Conservation (phyloP, 164 flowering plant species). For the Cinnamomum micranthum region DNA sequence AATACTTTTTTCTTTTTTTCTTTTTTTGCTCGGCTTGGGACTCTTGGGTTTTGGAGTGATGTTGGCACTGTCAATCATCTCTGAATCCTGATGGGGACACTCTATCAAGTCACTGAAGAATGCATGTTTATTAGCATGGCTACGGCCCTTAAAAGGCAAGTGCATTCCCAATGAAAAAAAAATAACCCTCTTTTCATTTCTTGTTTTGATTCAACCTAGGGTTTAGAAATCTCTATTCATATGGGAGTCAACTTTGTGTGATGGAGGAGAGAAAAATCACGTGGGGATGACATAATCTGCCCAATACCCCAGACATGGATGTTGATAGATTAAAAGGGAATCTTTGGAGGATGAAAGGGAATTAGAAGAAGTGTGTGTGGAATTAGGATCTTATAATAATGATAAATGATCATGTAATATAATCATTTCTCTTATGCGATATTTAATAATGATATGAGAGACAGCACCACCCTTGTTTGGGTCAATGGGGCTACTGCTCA, state of each 20-base stretch:
- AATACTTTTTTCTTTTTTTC: background rate
- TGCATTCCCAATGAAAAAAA: constrained; percentile 30
- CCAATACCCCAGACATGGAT: constrained; percentile 48
- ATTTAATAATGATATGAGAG: background rate
- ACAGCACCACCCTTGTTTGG: constrained; percentile 27
- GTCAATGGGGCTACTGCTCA: constrained; percentile 36
- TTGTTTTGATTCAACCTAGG: constrained; percentile 43
- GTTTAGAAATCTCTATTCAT: constrained; percentile 28
- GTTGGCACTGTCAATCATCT: constrained; percentile 14
- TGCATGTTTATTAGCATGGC: constrained; percentile 14
- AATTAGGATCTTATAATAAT: constrained; percentile 30
- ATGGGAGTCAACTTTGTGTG: constrained; percentile 15
- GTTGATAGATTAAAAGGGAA: constrained; percentile 58
- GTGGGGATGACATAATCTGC: constrained; percentile 51
- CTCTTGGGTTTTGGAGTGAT: constrained; percentile 3
- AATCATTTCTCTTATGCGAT: constrained; percentile 6
- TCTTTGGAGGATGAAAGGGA: constrained; percentile 79
- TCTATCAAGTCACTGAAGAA: background rate
- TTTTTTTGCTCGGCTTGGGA: background rate
- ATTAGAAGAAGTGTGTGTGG: constrained; percentile 43
- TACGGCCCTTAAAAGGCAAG: constrained; percentile 23
- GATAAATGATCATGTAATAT: constrained; percentile 39
- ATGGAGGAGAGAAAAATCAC: constrained; percentile 25
- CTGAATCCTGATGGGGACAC: background rate
- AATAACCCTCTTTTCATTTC: constrained; percentile 11